Evolutionary conservation across 2,329 filamentous ascomycete genomes (phyloP), one percentile per base, ranked within the genome.

Genomic region (Scolecobasidium constrictum): DNA sequence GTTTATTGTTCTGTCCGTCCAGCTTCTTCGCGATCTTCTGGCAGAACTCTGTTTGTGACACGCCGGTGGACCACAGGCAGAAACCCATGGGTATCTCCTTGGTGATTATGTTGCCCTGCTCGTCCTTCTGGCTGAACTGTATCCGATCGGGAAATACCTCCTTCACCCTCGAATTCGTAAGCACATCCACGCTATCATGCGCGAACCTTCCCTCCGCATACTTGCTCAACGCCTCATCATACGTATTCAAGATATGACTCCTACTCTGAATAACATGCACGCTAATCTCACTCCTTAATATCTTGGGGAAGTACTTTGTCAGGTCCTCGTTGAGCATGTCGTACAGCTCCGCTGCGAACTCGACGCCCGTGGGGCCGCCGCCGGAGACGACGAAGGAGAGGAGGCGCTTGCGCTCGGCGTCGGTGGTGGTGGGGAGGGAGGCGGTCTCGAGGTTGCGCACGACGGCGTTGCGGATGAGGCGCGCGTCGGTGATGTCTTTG

Each of bases 41-140:
- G 57, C 78, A 83, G 50, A 98, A 79, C 19, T 83, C 75, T 4
- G 86, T 84, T 58, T 94, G 92, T 0, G 88, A 40, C 28, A 98
- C 90, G 47, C 92, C 92, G 1, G 92, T 98, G 0, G 92, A 96
- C 92, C 92, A 98, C 12, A 98, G 71, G 54, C 92, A 96, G 67
- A 98, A 94, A 20, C 87, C 92, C 70, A 86, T 88, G 0, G 92
- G 90, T 0, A 98, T 77, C 55, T 98, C 92, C 60, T 98, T 98
- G 18, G 79, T 83, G n/a, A 94, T 53, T 0, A 80, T 62, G 21
- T 78, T 75, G 35, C 86, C 87, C 42, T 86, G 69, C 3, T 83
- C 75, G 38, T 72, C 71, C 56, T 85, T 82, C 60, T 98, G 88
- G 0, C 82, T 83, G 65, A 94, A 98, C 18, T 94, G 64, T 47